Evolutionary conservation across 495 filamentous ascomycete species (phyloP).

Genomic region (Annulohypoxylon nitens): DNA sequence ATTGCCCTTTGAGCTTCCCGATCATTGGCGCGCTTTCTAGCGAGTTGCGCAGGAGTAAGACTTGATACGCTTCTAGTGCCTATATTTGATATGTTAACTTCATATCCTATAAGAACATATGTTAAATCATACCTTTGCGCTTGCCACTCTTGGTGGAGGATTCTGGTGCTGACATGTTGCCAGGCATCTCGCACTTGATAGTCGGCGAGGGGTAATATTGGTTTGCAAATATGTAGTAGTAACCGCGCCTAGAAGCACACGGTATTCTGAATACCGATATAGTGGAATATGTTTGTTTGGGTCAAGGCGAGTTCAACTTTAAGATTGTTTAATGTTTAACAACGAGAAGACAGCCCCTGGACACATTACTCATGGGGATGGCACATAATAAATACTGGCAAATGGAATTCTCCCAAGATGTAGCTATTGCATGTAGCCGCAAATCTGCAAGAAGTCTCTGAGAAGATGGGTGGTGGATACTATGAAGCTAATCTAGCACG

Average conservation of each 20-base stretch:
- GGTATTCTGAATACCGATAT: neutral
- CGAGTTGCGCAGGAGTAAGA: slow-evolving; percentile 78
- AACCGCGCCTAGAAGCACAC: slow-evolving; percentile 6
- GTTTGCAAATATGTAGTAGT: neutral
- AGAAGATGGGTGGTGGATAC: slow-evolving; percentile 4
- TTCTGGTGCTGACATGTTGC: slow-evolving; percentile 38
- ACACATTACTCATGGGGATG: neutral
- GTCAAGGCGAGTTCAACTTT: neutral
- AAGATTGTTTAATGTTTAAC: slow-evolving; percentile 10
- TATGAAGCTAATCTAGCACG: slow-evolving; percentile 15
- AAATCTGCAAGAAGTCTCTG: neutral
- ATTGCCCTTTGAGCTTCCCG: slow-evolving; percentile 90
- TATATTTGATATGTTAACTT: slow-evolving; percentile 36
- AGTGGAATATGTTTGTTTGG: neutral
- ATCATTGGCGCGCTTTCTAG: slow-evolving; percentile 88
- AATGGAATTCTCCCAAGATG: neutral
- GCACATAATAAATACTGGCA: slow-evolving; percentile 7
- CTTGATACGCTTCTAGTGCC: slow-evolving; percentile 79
- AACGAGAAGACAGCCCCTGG: slow-evolving; percentile 9
- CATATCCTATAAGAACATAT: neutral
- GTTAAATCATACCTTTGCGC: slow-evolving; percentile 51
- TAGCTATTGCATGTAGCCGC: slow-evolving; percentile 2
- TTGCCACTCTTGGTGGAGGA: slow-evolving; percentile 51
- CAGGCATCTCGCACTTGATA: slow-evolving; percentile 16
- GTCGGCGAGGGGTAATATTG: neutral